Conservation (phyloP, 106 monocot genomes). For the Chionographis japonica region DNA sequence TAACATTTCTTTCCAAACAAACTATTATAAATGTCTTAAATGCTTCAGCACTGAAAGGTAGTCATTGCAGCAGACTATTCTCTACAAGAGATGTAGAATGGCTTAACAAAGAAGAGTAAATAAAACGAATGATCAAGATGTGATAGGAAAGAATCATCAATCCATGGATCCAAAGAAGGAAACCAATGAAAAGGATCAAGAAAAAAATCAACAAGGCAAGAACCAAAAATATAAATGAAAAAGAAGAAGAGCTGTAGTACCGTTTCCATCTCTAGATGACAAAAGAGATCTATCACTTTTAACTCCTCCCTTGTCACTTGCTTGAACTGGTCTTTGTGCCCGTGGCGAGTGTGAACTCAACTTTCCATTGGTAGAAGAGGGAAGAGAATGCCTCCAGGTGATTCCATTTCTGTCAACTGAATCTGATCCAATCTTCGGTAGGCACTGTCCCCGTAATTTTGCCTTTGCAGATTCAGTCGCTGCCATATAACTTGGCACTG, state of each 20-base stretch:
- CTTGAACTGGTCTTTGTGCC: constrained; percentile 24
- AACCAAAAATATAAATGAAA: neutral
- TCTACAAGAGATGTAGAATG: too few species aligned
- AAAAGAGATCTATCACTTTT: constrained; percentile 18
- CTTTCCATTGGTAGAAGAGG: constrained; percentile 37
- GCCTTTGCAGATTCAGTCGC: constrained; percentile 50
- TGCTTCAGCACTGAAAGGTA: too few species aligned
- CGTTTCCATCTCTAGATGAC: constrained; percentile 35
- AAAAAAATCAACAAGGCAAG: too few species aligned
- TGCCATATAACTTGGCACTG: constrained; percentile 46
- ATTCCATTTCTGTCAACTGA: constrained; percentile 29
- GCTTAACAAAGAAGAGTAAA: too few species aligned
- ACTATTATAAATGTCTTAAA: too few species aligned
- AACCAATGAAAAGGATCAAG: too few species aligned
- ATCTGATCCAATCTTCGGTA: constrained; percentile 39
- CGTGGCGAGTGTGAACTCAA: constrained; percentile 19
- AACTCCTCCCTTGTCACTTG: constrained; percentile 24
- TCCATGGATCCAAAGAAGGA: too few species aligned
- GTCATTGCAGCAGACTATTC: too few species aligned
- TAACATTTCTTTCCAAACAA: too few species aligned
- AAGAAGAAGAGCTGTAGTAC: constrained; percentile 11
- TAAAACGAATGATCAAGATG: too few species aligned
- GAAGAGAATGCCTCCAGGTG: constrained; percentile 42
- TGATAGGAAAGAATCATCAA: too few species aligned
- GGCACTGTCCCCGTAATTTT: constrained; percentile 30